Base-by-base conservation (phyloP, 495 filamentous ascomycete species). In the Podospora anserina region DNA sequence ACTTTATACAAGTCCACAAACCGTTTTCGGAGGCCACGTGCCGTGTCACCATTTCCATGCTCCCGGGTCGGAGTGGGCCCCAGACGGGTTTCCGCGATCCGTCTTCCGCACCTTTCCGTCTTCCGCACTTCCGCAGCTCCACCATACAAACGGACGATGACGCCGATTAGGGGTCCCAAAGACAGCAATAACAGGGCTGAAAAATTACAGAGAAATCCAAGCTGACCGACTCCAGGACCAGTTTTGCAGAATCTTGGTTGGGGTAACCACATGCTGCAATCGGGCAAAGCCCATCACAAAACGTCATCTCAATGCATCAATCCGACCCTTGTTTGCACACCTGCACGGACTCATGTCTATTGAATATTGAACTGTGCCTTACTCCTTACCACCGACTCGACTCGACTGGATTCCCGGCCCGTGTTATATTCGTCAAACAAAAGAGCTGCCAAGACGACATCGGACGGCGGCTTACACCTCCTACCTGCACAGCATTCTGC, bases 111-210 rank as follows among this genome's bases (percentile, higher is more conserved):
- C 59, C 13, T 49, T 71, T 71, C 68, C 73, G 73, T 44, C 34
- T 69, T 73, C 71, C 70, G 72, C 61, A 58, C 65, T 68, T 73
- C 73, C 71, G 69, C 53, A 65, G 67, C 67, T 64, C 60, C 23
- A 26, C 55, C 55, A 7, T 32, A 49, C 39, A 49, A 49, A 49
- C 39, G 13, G 39, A 3, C 39, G 39, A 49, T 49, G 39, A 49
- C 39, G 39, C 2, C 39, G 39, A 49, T 49, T 49, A 49, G 39
- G 39, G 39, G 13, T 11, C 13, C 9, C 9, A 13, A 49, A 16
- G 0, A 49, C 39, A 49, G 2, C 7, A 13, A 13, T 49, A 1
- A 49, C 39, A 49, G 11, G 15, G 39, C 13, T 49, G 39, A 49
- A 49, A 49, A 13, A 2, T 23, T 23, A 23, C 39, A 49, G 9